Evolutionary conservation across 805 yeast genomes (phyloP), one percentile per base, ranked within the genome.

Genomic region (Suhomyces emberorum): DNA sequence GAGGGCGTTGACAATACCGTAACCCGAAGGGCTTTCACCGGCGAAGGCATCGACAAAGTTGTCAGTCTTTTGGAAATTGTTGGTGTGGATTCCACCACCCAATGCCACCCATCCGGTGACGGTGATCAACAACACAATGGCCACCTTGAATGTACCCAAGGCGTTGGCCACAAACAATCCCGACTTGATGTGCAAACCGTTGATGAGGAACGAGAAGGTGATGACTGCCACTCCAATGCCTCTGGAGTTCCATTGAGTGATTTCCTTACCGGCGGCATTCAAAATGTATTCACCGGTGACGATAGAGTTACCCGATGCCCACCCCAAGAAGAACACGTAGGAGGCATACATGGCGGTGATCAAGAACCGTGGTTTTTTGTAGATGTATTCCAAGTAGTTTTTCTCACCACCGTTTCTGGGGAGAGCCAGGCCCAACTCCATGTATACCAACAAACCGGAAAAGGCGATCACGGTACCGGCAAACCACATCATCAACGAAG

Each of bases 321-420:
- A 86, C 24, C 93, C 93, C 32, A 86, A 65, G 50, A 83, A 72
- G 51, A 86, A 79, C 12, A 80, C 79, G 52, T 83, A 82, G 2
- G 88, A 67, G 0, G 87, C 88, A 49, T 68, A 68, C 71, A 65
- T 66, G 41, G 69, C 76, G 18, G 85, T 79, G 30, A 81, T 72
- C 41, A 86, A 66, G 52, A 81, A 83, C 54, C 66, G 73, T 28
- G 95, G 95, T 48, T 74, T 77, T 33, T 69, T 70, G 63, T 70
- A 86, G 33, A 83, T 75, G 48, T 73, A 81, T 55, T 85, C 93
- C 48, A 86, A 62, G 55, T 86, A 86, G 51, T 83, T 83, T 61
- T 83, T 84, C 54, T 86, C 95, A 47, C 93, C 95, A 47, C 95
- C 95, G 51, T 85, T 84, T 62, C 83, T 76, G 31, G 87, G 86